These are phyloP conservation scores for Fusarium fujikuroi DNA, from an alignment of 2,329 filamentous ascomycete species.

Conservation along the genomic window DNA sequence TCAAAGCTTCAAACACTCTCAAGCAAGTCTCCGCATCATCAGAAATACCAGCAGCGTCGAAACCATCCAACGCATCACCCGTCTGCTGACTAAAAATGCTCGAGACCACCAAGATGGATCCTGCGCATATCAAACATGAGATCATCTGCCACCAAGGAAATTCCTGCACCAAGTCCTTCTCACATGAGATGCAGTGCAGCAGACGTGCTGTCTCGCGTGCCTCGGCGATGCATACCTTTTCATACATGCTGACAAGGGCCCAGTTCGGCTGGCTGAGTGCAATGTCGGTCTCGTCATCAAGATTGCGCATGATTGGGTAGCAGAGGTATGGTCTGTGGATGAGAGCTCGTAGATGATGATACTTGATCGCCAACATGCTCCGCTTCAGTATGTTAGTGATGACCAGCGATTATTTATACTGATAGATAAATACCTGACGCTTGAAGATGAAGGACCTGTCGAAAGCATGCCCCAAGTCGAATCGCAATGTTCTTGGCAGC, in stretches of 20 bases:
- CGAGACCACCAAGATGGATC: background rate
- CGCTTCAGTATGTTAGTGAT: background rate
- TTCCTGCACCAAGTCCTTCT: background rate
- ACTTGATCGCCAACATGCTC: background rate
- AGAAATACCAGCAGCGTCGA: background rate
- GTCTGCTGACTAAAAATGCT: background rate
- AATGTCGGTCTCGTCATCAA: background rate
- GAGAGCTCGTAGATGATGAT: background rate
- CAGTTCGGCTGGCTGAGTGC: background rate
- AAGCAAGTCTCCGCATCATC: background rate
- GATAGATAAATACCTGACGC: background rate
- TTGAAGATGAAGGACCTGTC: background rate
- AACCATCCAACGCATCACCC: background rate
- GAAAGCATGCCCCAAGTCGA: background rate
- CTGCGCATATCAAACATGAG: background rate
- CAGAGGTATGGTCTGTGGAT: background rate
- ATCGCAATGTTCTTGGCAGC: background rate
- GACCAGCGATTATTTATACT: accelerated
- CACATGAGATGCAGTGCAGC: background rate
- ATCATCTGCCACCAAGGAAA: background rate
- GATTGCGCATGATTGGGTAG: background rate
- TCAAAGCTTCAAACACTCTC: background rate
- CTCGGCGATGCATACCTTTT: background rate
- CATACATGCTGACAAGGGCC: background rate
- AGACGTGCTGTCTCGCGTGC: background rate